phyloP scores from a whole-genome alignment of 1,284 basidiomycete species.

The Trichosporon sp. region DNA sequence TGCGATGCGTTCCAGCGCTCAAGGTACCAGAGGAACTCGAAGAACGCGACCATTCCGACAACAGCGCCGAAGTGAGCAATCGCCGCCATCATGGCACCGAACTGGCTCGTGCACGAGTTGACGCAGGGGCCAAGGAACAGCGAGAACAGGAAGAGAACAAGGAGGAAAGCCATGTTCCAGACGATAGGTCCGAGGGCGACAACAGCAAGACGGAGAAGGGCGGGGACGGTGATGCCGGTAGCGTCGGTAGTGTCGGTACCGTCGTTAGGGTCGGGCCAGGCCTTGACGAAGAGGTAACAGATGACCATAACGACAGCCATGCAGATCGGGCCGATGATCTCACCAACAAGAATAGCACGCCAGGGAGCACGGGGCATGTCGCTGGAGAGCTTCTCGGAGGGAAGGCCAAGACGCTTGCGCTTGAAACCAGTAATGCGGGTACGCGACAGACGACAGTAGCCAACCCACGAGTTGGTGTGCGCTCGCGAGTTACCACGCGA shows the following conservation, averaged over 20 bases:
- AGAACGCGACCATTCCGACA: slow-evolving; percentile 83
- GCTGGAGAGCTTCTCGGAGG: slow-evolving; percentile 89
- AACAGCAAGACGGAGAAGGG: slow-evolving; percentile 87
- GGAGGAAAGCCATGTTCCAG: slow-evolving; percentile 86
- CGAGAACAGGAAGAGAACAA: slow-evolving; percentile 84
- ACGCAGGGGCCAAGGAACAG: slow-evolving; percentile 85
- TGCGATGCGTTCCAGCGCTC: slow-evolving; percentile 90
- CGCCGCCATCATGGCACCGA: slow-evolving; percentile 86
- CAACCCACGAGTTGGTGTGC: slow-evolving; percentile 97
- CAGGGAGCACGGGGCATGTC: slow-evolving; percentile 88
- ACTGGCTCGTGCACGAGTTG: slow-evolving; percentile 77
- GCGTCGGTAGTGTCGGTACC: slow-evolving; percentile 40
- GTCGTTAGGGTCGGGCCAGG: slow-evolving; percentile 62
- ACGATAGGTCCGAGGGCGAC: slow-evolving; percentile 93
- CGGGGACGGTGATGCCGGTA: slow-evolving; percentile 62
- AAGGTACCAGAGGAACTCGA: slow-evolving; percentile 93
- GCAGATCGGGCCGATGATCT: slow-evolving; percentile 80
- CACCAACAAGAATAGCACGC: slow-evolving; percentile 83
- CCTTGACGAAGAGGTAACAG: slow-evolving; percentile 73
- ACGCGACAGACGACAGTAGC: slow-evolving; percentile 89
- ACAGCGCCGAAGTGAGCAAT: slow-evolving; percentile 79
- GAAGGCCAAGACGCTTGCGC: slow-evolving; percentile 90
- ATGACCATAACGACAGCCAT: slow-evolving; percentile 83
- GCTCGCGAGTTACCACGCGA: slow-evolving; percentile 91
- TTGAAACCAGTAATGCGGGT: slow-evolving; percentile 98